Percentiles rank a stretch among this genome's conserved stretches.
phyloP scores from a whole-genome alignment of 2,329 filamentous ascomycete genomes.

The Scytalidium sp. region DNA sequence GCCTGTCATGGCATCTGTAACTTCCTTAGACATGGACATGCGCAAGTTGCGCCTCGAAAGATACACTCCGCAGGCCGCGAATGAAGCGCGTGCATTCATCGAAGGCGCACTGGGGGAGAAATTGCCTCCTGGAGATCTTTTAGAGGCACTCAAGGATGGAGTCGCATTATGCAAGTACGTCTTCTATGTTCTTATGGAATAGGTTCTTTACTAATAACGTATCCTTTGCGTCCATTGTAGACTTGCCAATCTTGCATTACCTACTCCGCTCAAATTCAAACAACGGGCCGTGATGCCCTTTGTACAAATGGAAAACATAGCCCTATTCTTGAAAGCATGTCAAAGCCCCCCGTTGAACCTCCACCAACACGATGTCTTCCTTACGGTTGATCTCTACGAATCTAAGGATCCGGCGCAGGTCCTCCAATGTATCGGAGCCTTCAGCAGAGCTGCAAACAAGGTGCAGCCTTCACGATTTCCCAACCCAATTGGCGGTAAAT shows the following conservation, averaged over 20 bases:
- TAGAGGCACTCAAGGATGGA: constrained; percentile 86
- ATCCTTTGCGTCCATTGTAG: constrained; percentile 31
- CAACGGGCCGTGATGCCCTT: constrained; percentile 86
- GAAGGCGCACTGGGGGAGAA: constrained; percentile 74
- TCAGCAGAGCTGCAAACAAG: constrained; percentile 80
- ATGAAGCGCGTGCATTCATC: constrained; percentile 83
- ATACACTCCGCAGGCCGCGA: constrained; percentile 87
- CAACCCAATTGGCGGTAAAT: constrained; percentile 70
- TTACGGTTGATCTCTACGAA: constrained; percentile 96
- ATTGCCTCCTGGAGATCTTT: constrained; percentile 70
- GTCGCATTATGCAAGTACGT: constrained; percentile 86
- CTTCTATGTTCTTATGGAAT: constrained; percentile 1
- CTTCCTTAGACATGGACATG: constrained; percentile 93
- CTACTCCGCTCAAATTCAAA: constrained; percentile 84
- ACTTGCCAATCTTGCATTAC: constrained; percentile 76
- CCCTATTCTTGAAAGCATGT: constrained; percentile 87
- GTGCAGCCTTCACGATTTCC: constrained; percentile 74
- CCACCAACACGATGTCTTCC: constrained; percentile 90
- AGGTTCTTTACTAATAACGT: constrained; percentile 7
- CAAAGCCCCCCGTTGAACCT: constrained; percentile 81
- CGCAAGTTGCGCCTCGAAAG: constrained; percentile 87
- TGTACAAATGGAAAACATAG: constrained; percentile 99
- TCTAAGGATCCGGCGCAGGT: constrained; percentile 95
- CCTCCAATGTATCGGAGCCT: constrained; percentile 85
- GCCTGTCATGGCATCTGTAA: constrained; percentile 78